Base-by-base conservation (phyloP, 352 stramenopile genomes). In the Phytophthora constricta region DNA sequence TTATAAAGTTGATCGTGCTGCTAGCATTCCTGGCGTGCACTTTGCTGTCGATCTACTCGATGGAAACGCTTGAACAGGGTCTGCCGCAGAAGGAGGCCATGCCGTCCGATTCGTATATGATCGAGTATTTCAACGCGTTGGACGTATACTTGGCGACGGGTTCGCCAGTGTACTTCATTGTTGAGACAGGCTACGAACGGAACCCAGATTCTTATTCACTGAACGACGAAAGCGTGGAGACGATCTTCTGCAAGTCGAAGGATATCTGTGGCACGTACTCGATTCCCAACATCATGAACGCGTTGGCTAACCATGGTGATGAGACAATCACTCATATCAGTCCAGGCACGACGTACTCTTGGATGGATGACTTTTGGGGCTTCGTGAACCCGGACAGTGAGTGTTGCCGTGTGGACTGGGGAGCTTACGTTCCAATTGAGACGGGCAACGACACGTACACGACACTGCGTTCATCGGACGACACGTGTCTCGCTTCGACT, bases 361-460 rank as follows among this genome's bases (percentile, higher is more conserved):
- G 82, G 82, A 84, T 89, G 62, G 82, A 90, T 34, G 77, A 89
- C 48, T 86, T 82, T 57, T 89, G 80, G 80, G 77, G 77, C 28
- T 90, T 90, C 54, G 76, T 86, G 2, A 87, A 70, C 41, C 74
- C 82, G 2, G 76, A 89, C 50, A 84, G 74, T 37, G 82, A 87
- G 41, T 90, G 82, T 49, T 90, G 82, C 20, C 78, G 78, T 45
- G 76, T 89, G 48, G 72, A 90, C 56, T 75, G 68, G 16, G 63
- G 58, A 1, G 65, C 66, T 17, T 90, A 89, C 55, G 60, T 86
- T 33, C 76, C 82, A 16, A 78, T 89, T 27, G 60, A 85, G 43
- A 57, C 53, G 10, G 70, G 65, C 41, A 86, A 90, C 47, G 48
- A 79, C 10, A 76, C 77, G 26, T 89, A 89, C 68, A 85, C 63